Percentiles rank a stretch among this genome's conserved stretches.
Conservation (phyloP, 768 basidiomycete genomes). For the Podaxis sp. region DNA sequence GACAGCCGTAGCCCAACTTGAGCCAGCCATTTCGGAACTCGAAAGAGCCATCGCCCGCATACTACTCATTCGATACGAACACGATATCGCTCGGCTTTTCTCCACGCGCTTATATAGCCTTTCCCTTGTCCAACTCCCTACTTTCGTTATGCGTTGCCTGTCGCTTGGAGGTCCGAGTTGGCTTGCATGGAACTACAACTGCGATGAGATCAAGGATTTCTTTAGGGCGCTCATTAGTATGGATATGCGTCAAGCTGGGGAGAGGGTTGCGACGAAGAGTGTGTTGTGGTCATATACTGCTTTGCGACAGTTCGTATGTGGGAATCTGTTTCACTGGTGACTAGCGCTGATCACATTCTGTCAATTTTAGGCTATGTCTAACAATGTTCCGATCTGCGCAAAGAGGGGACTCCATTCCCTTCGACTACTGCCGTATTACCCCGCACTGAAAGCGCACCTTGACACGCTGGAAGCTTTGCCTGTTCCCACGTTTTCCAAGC, state of each 20-base stretch:
- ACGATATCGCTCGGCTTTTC: slow-evolving; percentile 74
- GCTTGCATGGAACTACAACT: slow-evolving; percentile 66
- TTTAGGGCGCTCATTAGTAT: slow-evolving; percentile 68
- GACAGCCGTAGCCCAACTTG: slow-evolving; percentile 59
- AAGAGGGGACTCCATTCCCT: slow-evolving; percentile 68
- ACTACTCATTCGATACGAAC: slow-evolving; percentile 68
- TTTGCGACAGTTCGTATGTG: slow-evolving; percentile 68
- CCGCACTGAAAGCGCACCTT: slow-evolving; percentile 60
- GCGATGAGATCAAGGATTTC: slow-evolving; percentile 74
- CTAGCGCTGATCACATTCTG: not conserved
- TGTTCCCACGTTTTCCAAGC: slow-evolving; percentile 58
- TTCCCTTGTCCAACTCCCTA: slow-evolving; percentile 65
- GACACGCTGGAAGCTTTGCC: slow-evolving; percentile 60
- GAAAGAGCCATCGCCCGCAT: slow-evolving; percentile 70
- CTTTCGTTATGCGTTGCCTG: slow-evolving; percentile 64
- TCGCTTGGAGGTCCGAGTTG: slow-evolving; percentile 64
- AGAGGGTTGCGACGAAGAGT: slow-evolving; percentile 77
- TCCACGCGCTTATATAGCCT: slow-evolving; percentile 68
- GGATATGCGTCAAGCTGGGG: slow-evolving; percentile 78
- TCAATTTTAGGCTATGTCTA: slow-evolving; percentile 58
- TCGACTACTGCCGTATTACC: slow-evolving; percentile 60
- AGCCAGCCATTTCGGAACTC: slow-evolving; percentile 56
- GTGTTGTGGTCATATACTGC: slow-evolving; percentile 81
- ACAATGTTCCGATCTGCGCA: slow-evolving; percentile 64
- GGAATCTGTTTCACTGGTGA: not conserved